phyloP scores from a whole-genome alignment of 75 land plant genomes.

The Cryptomeria japonica region DNA sequence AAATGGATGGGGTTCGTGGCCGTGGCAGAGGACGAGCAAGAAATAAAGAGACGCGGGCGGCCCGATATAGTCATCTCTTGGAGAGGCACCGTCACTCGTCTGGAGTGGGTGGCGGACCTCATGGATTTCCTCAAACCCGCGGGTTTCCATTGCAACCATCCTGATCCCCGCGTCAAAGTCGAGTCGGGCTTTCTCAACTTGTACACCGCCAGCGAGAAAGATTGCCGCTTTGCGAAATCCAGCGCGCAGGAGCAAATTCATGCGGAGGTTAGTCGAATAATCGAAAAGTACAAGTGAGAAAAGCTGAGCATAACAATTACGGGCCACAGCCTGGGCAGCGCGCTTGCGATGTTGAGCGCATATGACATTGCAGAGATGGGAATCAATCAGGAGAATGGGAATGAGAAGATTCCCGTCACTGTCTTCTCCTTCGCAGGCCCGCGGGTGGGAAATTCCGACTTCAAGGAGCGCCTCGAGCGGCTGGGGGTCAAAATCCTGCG shows the following conservation, averaged over 20 bases:
- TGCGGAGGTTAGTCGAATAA: constrained; percentile 37
- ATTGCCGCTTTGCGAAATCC: background rate
- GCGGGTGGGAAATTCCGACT: constrained; percentile 18
- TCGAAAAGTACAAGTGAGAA: constrained; percentile 35
- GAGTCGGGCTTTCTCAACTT: constrained; percentile 10
- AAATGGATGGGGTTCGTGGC: too few relatives aligned
- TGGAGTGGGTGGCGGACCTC: constrained; percentile 32
- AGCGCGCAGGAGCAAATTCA: constrained; percentile 50
- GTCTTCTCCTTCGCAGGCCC: constrained; percentile 27
- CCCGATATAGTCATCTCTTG: too few relatives aligned
- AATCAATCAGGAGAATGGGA: constrained; percentile 5
- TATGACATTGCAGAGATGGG: constrained; percentile 73
- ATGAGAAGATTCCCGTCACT: constrained; percentile 24
- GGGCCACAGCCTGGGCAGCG: constrained; percentile 87
- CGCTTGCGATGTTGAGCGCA: constrained; percentile 65
- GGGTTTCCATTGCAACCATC: background rate
- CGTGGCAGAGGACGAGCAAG: too few relatives aligned
- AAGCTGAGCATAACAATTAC: constrained; percentile 61
- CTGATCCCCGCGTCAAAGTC: background rate
- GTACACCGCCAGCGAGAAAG: background rate
- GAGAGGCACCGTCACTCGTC: too few relatives aligned
- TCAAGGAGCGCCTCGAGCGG: constrained; percentile 13
- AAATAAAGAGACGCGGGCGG: too few relatives aligned
- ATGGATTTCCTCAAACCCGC: constrained; percentile 7
- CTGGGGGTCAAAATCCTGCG: constrained; percentile 21